Base-by-base conservation (phyloP, 495 filamentous ascomycete genomes). In the Bombardia bombarda region DNA sequence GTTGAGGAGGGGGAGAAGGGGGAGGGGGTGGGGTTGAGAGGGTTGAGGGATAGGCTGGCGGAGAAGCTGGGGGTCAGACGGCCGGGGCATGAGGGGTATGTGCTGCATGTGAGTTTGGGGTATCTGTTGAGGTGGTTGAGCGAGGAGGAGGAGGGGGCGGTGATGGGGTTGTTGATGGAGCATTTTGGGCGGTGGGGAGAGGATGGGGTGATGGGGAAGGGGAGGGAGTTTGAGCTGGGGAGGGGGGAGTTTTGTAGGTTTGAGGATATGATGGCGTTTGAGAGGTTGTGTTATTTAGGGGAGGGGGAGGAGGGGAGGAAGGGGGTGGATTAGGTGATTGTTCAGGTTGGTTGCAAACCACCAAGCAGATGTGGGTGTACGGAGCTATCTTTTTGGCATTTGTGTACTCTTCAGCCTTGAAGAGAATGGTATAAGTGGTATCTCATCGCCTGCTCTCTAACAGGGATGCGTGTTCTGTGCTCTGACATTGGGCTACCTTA, bases 171-270 rank as follows among this genome's bases (percentile, higher is more conserved):
- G 32, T 24, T 55, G 7, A 17, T 14, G 33, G 37, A 40, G 1
- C 39, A 48, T 19, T 44, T 43, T 26, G n/a, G n/a, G n/a, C n/a
- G n/a, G n/a, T n/a, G n/a, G n/a, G n/a, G n/a, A n/a, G n/a, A n/a
- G n/a, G n/a, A n/a, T n/a, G 17, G 24, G 9, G 38, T 12, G 3
- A 50, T 53, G 46, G 26, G 42, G 6, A 32, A 37, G 34, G 26
- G 42, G 6, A 32, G 32, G 34, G 41, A 47, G 35, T 47, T 53
- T 32, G 47, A 51, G 42, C 43, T 59, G 3, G 56, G 49, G 2
- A 32, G 21, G 23, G 50, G 49, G 1, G 56, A 56, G 34, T 53
- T 56, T 39, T 59, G 52, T 18, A 46, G 33, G 7, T 56, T 53
- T 34, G 45, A 51, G 21, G 25, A 56, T 30, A 53, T 56, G 52